Base-by-base conservation (phyloP, 1,284 basidiomycete species). In the Ceraceosorus guamensis region DNA sequence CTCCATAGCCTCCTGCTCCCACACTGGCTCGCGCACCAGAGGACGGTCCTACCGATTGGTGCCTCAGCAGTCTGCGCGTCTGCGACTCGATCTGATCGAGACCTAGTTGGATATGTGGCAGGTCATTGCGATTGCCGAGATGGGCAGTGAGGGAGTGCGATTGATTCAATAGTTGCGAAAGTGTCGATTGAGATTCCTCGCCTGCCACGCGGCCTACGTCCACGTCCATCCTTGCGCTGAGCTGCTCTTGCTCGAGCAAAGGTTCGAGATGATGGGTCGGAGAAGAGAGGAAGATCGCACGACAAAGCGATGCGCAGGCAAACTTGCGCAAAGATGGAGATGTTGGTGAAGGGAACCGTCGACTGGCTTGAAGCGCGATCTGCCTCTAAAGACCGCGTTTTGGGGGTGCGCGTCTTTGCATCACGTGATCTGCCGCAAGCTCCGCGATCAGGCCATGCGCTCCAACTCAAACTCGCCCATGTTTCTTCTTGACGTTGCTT, bases 21-120 rank as follows among this genome's bases (percentile, higher is more conserved):
- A 35, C 32, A 4, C 32, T 43, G n/a, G 35, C 5, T 88, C 68
- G 87, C 88, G 6, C 87, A 88, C 66, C 48, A 37, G 14, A 11
- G 39, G 35, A 32, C 45, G 65, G 46, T 11, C 49, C 63, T 60
- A 58, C 5, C 33, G 31, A 31, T n/a, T 46, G 46, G 14, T 54
- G n/a, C 45, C 50, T 34, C 34, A 63, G 65, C 53, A 75, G 75
- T 54, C 67, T 72, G 52, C 75, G 60, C 55, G 65, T 67, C 77
- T 92, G 89, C 0, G 86, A 85, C 75, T 95, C 89, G 63, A 95
- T 88, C 79, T 95, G 89, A 77, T 92, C 89, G 43, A 95, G 81
- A 3, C 88, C 88, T 49, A 93, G 84, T 62, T 89, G 84, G 37
- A 95, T 85, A 3, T 85, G 83, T 6, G 91, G 91, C 1, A 95